Conservation (phyloP, 371 early-diverging fungal genomes). For the Saksenaea vasiformis region DNA sequence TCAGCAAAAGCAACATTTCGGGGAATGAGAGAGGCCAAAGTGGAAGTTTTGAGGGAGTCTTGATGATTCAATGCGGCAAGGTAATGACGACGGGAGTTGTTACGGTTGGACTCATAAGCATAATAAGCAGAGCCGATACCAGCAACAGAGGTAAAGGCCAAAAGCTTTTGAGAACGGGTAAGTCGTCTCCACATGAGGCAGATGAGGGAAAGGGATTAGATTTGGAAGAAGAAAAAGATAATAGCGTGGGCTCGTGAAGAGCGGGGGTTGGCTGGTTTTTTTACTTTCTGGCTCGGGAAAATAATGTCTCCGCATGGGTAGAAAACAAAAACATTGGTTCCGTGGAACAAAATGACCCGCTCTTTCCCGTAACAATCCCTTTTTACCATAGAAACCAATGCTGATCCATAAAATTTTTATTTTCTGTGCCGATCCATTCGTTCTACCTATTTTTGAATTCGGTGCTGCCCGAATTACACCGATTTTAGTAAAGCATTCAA, state of each 20-base stretch:
- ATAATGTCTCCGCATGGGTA: neutral
- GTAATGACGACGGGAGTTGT: constrained; percentile 18
- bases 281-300: neutral
- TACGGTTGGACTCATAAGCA: constrained; percentile 16
- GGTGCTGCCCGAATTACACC: neutral
- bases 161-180: constrained; percentile 40
- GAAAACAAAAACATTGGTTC: neutral
- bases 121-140: constrained; percentile 38
- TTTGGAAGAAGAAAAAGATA: neutral
- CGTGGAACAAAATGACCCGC: neutral
- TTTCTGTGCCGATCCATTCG: neutral
- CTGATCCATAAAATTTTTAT: neutral
- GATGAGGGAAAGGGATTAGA: neutral
- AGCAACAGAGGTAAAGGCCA: constrained; percentile 31
- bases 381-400: neutral
- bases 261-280: neutral
- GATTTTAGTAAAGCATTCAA: neutral
- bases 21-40: constrained; percentile 13
- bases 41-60: constrained; percentile 10
- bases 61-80: constrained; percentile 17
- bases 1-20: constrained; percentile 45
- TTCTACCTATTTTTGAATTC: neutral
- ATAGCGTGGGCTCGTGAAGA: neutral
- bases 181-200: constrained; percentile 46
- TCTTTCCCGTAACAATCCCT: neutral